A percentile compares a stretch with the other conserved stretches of the same genome.
Evolutionary conservation across 1,284 basidiomycete species (phyloP).

Genomic region (Exobasidium cylindrosporum): DNA sequence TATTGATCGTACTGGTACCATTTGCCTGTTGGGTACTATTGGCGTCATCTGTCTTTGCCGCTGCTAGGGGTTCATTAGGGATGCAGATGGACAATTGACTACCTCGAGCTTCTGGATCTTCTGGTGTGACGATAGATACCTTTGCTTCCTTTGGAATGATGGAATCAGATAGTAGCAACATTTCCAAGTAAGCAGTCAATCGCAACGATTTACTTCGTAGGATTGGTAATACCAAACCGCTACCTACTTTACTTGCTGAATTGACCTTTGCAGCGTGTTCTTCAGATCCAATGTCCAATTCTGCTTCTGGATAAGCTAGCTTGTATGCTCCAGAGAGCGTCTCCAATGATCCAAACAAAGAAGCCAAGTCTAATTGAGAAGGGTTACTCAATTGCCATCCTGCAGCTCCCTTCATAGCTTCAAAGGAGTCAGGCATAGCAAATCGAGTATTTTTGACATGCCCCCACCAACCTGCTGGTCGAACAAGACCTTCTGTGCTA

Average conservation of each 20-base stretch:
- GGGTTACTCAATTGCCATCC: conserved; percentile 96
- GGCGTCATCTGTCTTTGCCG: background rate
- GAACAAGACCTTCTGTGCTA: conserved; percentile 54
- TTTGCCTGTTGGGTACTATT: background rate
- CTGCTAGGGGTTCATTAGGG: conserved; percentile 14
- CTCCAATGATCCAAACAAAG: conserved; percentile 44
- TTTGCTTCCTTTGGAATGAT: conserved; percentile 30
- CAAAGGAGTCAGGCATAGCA: conserved; percentile 79
- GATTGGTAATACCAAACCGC: conserved; percentile 41
- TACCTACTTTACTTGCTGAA: conserved; percentile 21
- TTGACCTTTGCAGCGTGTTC: background rate
- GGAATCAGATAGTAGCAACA: conserved; percentile 28
- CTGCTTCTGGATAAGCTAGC: background rate
- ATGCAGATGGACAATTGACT: conserved; percentile 48
- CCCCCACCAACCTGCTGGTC: conserved; percentile 96
- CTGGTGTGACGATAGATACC: conserved; percentile 40
- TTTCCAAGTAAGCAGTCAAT: conserved; percentile 47
- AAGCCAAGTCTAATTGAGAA: conserved; percentile 69
- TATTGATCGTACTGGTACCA: background rate
- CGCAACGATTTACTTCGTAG: conserved; percentile 36
- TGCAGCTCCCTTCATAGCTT: conserved; percentile 80
- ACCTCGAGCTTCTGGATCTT: conserved; percentile 40
- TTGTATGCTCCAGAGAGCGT: conserved; percentile 27
- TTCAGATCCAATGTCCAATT: conserved; percentile 10
- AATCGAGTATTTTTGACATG: conserved; percentile 84